These are phyloP conservation scores for Scutellaria barbata DNA, from an alignment of 257 asterid species.

Conservation along the genomic window DNA sequence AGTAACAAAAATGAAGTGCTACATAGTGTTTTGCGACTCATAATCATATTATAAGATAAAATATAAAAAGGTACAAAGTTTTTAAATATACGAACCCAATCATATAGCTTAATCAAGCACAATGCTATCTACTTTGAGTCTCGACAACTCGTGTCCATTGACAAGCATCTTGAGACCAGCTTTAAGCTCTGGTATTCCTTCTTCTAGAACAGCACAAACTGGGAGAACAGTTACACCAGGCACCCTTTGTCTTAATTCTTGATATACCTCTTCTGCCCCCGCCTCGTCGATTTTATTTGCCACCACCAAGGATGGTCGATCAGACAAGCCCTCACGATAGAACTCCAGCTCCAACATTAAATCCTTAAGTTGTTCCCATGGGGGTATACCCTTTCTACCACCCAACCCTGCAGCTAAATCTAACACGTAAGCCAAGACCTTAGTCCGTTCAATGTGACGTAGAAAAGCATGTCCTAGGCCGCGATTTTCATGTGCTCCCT, in stretches of 20 bases:
- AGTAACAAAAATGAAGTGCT: no score
- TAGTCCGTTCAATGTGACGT: conserved; percentile 88
- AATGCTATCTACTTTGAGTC: conserved; percentile 52
- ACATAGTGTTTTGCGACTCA: no score
- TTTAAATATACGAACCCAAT: neutral
- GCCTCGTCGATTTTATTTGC: conserved; percentile 86
- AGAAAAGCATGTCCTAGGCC: conserved; percentile 95
- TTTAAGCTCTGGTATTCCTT: conserved; percentile 76
- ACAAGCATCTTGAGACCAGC: conserved; percentile 77
- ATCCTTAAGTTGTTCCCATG: conserved; percentile 84
- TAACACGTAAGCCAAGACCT: conserved; percentile 81
- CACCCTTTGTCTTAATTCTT: conserved; percentile 74
- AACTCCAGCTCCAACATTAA: conserved; percentile 77
- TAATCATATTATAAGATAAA: neutral
- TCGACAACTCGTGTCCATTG: conserved; percentile 47
- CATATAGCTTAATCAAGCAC: conserved; percentile 38
- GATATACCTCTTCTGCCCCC: conserved; percentile 72
- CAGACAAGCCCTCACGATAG: conserved; percentile 67
- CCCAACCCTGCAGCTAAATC: conserved; percentile 70
- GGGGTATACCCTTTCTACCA: conserved; percentile 76
- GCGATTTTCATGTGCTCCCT: conserved; percentile 88
- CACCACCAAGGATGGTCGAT: conserved; percentile 73
- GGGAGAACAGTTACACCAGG: conserved; percentile 63
- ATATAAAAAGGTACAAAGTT: neutral
- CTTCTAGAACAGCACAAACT: conserved; percentile 89